Conservation (phyloP, 495 filamentous ascomycete species). For the Hypomontagnella submonticulosa region DNA sequence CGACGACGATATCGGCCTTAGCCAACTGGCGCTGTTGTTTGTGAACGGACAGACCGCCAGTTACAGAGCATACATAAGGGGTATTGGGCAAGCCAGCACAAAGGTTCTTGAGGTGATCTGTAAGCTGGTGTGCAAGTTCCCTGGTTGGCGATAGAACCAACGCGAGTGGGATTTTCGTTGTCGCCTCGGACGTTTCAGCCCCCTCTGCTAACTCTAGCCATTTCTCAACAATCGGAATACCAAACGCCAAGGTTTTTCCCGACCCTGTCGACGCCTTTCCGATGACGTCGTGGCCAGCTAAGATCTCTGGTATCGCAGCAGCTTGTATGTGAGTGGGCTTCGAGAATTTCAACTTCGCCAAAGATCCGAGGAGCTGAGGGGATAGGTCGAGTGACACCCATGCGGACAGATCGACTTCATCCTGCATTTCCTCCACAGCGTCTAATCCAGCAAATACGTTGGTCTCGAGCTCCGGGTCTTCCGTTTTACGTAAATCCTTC, state of each 20-base stretch:
- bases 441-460: constrained; percentile 55
- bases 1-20: constrained; percentile 86
- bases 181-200: constrained; percentile 50
- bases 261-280: constrained; percentile 86
- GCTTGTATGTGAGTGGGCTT: constrained; percentile 85
- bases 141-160: constrained; percentile 92
- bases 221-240: constrained; percentile 78
- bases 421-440: constrained; percentile 51
- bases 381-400: constrained; percentile 82
- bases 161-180: constrained; percentile 70
- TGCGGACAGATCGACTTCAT: constrained; percentile 71
- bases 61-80: constrained; percentile 80
- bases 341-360: constrained; percentile 80
- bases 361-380: constrained; percentile 70
- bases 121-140: constrained; percentile 91
- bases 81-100: constrained; percentile 69
- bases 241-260: constrained; percentile 86
- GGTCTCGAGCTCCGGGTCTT: constrained; percentile 51
- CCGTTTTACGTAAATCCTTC: constrained; percentile 42
- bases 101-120: constrained; percentile 80
- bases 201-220: constrained; percentile 61
- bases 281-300: constrained; percentile 78
- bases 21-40: constrained; percentile 87
- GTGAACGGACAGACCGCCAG: constrained; percentile 89
- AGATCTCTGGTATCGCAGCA: constrained; percentile 79